These are phyloP conservation scores for Mortierella sp. DNA, from an alignment of 371 early-diverging fungal species.

Conservation along the genomic window DNA sequence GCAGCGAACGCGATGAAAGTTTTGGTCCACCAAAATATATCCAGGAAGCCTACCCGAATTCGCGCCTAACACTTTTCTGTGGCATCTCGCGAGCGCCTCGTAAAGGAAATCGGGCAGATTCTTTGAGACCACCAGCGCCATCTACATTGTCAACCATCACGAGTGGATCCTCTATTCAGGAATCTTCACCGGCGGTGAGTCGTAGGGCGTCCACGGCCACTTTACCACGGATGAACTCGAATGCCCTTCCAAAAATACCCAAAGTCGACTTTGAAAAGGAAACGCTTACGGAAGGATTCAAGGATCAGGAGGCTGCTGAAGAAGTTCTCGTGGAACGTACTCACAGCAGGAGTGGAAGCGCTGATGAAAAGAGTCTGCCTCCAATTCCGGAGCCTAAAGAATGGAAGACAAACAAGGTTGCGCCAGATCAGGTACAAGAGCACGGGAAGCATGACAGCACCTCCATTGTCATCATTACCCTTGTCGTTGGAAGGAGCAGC, in stretches of 20 bases:
- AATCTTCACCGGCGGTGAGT: constrained; percentile 14
- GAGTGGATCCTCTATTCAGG: constrained; percentile 19
- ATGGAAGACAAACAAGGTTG: constrained; percentile 4
- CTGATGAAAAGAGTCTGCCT: not conserved
- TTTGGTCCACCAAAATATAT: constrained; percentile 65
- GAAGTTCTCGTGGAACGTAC: not conserved
- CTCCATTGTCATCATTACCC: too few species aligned
- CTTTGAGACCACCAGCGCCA: constrained; percentile 10
- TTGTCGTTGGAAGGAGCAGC: too few species aligned
- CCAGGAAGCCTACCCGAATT: constrained; percentile 70
- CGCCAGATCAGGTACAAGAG: constrained; percentile 20
- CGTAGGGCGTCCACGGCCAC: constrained; percentile 28
- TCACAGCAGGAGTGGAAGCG: not conserved
- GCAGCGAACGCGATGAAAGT: not conserved
- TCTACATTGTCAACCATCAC: constrained; percentile 26
- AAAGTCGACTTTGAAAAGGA: constrained; percentile 41
- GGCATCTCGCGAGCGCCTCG: constrained; percentile 56
- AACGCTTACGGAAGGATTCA: constrained; percentile 26
- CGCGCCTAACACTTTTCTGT: constrained; percentile 61
- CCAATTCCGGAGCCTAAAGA: not conserved
- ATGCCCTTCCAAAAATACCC: constrained; percentile 27
- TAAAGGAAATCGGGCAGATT: constrained; percentile 9
- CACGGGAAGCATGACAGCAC: too few species aligned
- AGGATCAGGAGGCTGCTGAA: not conserved
- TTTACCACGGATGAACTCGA: constrained; percentile 8